Evolutionary conservation across 768 basidiomycete species (phyloP).

Genomic region (Mrakia frigida): DNA sequence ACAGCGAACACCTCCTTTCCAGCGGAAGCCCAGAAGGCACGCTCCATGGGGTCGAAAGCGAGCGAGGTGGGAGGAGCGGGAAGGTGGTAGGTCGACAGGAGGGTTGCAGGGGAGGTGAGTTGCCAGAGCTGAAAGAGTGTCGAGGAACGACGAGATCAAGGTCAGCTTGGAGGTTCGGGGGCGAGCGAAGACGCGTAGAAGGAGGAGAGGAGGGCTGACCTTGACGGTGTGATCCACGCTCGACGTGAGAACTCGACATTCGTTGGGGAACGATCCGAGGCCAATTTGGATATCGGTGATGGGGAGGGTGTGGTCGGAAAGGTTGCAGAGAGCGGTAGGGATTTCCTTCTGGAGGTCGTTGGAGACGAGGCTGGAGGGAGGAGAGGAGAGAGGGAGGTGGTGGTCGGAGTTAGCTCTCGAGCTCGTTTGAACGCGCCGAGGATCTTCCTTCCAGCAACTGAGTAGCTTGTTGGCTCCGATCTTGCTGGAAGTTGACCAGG

Average conservation of each 20-base stretch:
- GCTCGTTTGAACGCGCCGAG: neutral
- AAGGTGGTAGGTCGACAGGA: slow-evolving; percentile 30
- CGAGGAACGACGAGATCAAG: neutral
- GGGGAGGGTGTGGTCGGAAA: slow-evolving; percentile 88
- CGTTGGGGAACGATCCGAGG: slow-evolving; percentile 64
- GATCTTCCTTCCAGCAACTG: neutral
- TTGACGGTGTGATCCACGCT: slow-evolving; percentile 89
- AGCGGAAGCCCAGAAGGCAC: slow-evolving; percentile 29
- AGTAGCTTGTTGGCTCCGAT: no score
- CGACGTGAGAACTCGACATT: slow-evolving; percentile 68
- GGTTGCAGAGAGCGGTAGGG: slow-evolving; percentile 66
- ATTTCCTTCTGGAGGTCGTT: slow-evolving; percentile 68
- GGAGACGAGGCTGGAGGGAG: slow-evolving; percentile 61
- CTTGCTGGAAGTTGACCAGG: neutral
- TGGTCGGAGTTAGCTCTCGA: neutral
- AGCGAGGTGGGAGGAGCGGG: slow-evolving; percentile 24
- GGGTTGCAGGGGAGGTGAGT: slow-evolving; percentile 24
- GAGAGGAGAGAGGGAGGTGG: slow-evolving; percentile 16
- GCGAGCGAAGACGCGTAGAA: neutral
- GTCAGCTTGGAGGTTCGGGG: no score
- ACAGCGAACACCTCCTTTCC: slow-evolving; percentile 32
- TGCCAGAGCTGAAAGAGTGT: slow-evolving; percentile 18
- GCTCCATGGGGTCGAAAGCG: slow-evolving; percentile 27
- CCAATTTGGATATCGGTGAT: slow-evolving; percentile 77
- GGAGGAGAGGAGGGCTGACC: slow-evolving; percentile 47